Conservation (phyloP, 257 asterid genomes). For the Ilex aquifolium region DNA sequence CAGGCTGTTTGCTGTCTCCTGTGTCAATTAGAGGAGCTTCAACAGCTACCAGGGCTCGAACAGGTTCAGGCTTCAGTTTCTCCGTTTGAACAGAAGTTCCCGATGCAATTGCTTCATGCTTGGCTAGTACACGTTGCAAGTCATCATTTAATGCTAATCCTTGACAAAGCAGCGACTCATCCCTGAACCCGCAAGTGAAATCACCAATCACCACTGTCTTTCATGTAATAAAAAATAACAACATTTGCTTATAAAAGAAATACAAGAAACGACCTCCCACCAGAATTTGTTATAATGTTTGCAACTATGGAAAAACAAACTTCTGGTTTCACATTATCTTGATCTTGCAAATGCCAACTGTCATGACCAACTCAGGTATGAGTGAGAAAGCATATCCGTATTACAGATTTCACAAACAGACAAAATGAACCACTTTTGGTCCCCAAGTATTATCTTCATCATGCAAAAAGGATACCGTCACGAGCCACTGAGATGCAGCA, state of each 20-base stretch:
- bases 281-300: not conserved
- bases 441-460: no score
- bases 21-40: conserved; percentile 83
- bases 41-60: conserved; percentile 49
- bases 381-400: no score
- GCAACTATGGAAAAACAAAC: no score
- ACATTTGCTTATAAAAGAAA: not conserved
- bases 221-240: not conserved
- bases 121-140: conserved; percentile 86
- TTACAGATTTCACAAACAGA: no score
- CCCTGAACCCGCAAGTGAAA: conserved; percentile 43
- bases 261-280: not conserved
- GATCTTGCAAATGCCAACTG: no score
- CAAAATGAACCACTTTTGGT: no score
- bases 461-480: no score
- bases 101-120: conserved; percentile 79
- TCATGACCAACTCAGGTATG: no score
- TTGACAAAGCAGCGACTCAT: conserved; percentile 85
- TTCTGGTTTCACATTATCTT: no score
- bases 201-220: conserved; percentile 5
- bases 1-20: conserved; percentile 50
- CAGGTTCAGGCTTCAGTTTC: conserved; percentile 52
- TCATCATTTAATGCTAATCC: conserved; percentile 92
- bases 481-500: no score
- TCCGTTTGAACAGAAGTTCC: conserved; percentile 51